Percentiles rank a stretch among this genome's conserved stretches.
These are phyloP conservation scores for Citrullus colocynthis DNA, from an alignment of 306 rosid species.

Conservation along the genomic window DNA sequence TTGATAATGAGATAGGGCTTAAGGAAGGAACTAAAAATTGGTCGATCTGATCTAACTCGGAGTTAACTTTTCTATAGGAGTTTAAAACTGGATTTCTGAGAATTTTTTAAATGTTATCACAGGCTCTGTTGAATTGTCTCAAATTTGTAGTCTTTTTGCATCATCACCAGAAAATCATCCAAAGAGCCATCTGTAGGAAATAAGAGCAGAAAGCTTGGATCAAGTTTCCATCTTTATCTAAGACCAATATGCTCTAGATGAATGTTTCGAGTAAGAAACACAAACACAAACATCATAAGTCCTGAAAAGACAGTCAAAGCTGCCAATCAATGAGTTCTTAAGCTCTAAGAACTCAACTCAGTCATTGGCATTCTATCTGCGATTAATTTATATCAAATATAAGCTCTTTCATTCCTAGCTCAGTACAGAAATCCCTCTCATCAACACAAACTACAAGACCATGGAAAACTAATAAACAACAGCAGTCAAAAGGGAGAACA, in stretches of 20 bases:
- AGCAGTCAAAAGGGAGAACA: neutral
- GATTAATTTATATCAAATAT: neutral
- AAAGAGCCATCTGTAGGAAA: neutral
- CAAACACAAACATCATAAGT: neutral
- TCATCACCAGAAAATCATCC: neutral
- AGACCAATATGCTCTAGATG: neutral
- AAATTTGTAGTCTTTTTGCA: neutral
- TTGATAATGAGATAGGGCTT: neutral
- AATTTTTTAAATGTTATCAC: neutral
- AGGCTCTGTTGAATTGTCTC: neutral
- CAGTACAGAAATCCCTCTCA: neutral
- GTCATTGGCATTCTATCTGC: neutral
- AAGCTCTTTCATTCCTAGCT: neutral
- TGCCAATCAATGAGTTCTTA: neutral
- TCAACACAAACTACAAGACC: neutral
- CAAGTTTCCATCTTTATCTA: neutral
- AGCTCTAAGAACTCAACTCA: neutral
- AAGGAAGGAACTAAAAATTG: neutral
- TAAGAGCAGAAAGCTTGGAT: neutral
- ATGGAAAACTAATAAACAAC: neutral
- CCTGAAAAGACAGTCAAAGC: neutral
- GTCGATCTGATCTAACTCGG: no score
- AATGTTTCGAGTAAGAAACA: neutral
- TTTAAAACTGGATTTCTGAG: neutral
- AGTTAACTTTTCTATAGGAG: neutral